Evolutionary conservation across 2,329 filamentous ascomycete species (phyloP).

Genomic region (Botrytis aclada): DNA sequence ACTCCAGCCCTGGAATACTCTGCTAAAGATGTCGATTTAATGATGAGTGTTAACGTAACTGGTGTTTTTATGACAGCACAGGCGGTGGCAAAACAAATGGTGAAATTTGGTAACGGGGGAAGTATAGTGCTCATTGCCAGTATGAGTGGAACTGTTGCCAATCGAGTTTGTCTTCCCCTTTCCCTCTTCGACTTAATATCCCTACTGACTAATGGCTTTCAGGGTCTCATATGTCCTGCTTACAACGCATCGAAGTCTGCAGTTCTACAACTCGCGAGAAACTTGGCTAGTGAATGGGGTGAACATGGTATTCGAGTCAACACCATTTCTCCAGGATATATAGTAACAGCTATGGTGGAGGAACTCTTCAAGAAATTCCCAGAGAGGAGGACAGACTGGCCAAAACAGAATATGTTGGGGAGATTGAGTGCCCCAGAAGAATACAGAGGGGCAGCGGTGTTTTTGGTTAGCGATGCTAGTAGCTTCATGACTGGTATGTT

Average conservation of each 20-base stretch:
- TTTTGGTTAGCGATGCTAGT: slow-evolving; percentile 64
- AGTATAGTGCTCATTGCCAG: slow-evolving; percentile 67
- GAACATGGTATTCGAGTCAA: slow-evolving; percentile 68
- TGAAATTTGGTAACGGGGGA: slow-evolving; percentile 54
- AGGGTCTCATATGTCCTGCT: slow-evolving; percentile 59
- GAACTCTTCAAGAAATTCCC: slow-evolving; percentile 74
- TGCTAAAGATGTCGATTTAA: slow-evolving; percentile 69
- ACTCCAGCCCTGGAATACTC: slow-evolving; percentile 78
- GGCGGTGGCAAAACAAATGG: slow-evolving; percentile 77
- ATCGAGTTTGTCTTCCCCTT: slow-evolving; percentile 45
- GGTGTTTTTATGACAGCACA: slow-evolving; percentile 83
- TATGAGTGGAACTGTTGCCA: slow-evolving; percentile 67
- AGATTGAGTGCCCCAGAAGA: slow-evolving; percentile 65
- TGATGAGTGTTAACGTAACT: slow-evolving; percentile 84
- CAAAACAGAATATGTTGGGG: slow-evolving; percentile 80
- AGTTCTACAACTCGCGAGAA: slow-evolving; percentile 68
- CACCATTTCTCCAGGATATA: slow-evolving; percentile 77
- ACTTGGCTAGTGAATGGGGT: slow-evolving; percentile 72
- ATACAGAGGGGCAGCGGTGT: slow-evolving; percentile 68
- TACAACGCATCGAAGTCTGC: slow-evolving; percentile 77
- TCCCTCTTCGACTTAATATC: slow-evolving; percentile 41
- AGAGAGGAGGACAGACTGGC: slow-evolving; percentile 66
- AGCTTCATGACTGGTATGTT: slow-evolving; percentile 63
- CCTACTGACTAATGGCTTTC: not conserved
- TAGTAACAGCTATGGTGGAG: slow-evolving; percentile 80